Evolutionary conservation across 2,329 filamentous ascomycete species (phyloP), one percentile per base, ranked within the genome.

Genomic region (Trichoderma sp.): DNA sequence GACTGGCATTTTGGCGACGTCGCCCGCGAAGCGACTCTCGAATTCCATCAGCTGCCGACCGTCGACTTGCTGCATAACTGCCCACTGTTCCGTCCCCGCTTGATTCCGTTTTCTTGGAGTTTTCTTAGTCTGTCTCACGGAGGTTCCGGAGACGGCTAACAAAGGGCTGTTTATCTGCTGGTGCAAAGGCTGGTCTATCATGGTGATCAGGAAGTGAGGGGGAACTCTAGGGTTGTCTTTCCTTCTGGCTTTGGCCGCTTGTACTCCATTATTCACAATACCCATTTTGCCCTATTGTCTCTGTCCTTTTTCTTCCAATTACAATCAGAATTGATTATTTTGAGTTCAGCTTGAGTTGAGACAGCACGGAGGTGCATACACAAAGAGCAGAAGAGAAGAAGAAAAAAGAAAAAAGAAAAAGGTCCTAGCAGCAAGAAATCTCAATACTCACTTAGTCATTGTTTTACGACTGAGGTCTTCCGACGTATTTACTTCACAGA

Each of bases 321-420:
- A 80, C 79, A 82, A 82, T 82, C 79, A 82, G 76, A 83, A 83
- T 83, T 83, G 79, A 83, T 78, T 81, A 79, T 78, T 77, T 64
- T 75, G 73, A 72, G 68, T 75, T 73, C 65, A 69, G 71, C 69
- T 73, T 77, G 72, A 74, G 72, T 73, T 77, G 72, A 77, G 71
- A 76, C 67, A 71, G 74, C 76, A 74, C 75, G 68, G 69, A 74
- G 76, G 78, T 77, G 77, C 73, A 71, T 71, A 71, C 74, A 74
- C 75, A 74, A 70, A 73, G 68, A 63, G 67, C 59, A 69, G 69
- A 67, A 70, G 67, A 73, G 69, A 72, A 74, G 59, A 62, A 44
- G 17, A 21, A 57, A 63, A 71, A 69, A 71, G 66, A 70, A 57
- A 67, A 61, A 69, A 69, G 65, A 70, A 66, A 66, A 69, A 72